Percentiles rank a stretch among this genome's conserved stretches.
Evolutionary conservation across 2,329 filamentous ascomycete species (phyloP).

Genomic region (Neonectria coccinea): DNA sequence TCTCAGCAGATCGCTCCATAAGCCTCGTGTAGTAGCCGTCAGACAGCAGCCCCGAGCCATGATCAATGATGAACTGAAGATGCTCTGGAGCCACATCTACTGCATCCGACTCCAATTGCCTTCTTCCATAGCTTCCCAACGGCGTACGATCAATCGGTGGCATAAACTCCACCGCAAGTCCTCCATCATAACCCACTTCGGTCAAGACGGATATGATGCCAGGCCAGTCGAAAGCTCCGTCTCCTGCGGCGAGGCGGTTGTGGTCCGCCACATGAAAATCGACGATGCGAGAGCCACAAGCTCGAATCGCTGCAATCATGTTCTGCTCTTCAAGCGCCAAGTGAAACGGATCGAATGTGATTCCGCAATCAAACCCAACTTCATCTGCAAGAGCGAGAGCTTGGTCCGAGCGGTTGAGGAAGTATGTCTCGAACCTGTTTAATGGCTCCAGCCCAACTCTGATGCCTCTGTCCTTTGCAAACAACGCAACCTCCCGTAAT

Average conservation of each 20-base stretch:
- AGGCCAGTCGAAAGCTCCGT: conserved; percentile 35
- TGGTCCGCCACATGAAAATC: conserved; percentile 37
- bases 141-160: conserved; percentile 37
- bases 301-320: conserved; percentile 28
- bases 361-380: conserved; percentile 27
- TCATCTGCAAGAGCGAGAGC: conserved; percentile 36
- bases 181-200: conserved; percentile 31
- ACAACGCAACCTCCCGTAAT: conserved; percentile 26
- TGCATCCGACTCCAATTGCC: conserved; percentile 25
- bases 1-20: conserved; percentile 25
- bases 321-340: conserved; percentile 33
- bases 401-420: conserved; percentile 36
- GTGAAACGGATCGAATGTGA: conserved; percentile 37
- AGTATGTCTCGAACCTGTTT: conserved; percentile 41
- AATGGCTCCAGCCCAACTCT: conserved; percentile 36
- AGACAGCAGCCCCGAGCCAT: conserved; percentile 32
- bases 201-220: conserved; percentile 26
- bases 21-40: conserved; percentile 30
- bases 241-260: conserved; percentile 33
- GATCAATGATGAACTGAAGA: conserved; percentile 36
- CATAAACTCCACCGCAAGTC: conserved; percentile 35
- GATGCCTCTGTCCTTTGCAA: conserved; percentile 27
- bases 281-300: conserved; percentile 26
- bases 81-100: conserved; percentile 31
- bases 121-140: conserved; percentile 21